Base-by-base conservation (phyloP, 2,329 filamentous ascomycete species). In the Pestalotiopsis sp. region DNA sequence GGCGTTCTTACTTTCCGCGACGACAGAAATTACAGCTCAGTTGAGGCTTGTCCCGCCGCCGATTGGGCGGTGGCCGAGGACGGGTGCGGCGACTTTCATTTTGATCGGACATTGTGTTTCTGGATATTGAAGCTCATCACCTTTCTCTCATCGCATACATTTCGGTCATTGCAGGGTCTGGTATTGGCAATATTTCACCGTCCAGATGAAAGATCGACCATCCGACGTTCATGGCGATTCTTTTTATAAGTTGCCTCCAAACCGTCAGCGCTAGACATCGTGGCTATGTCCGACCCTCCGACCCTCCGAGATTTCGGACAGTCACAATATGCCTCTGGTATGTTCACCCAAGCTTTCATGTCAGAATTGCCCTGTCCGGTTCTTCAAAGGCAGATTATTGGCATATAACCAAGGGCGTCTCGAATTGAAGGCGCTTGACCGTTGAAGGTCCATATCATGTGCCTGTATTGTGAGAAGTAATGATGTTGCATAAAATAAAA, bases 1-100 rank as follows among this genome's bases (percentile, higher is more conserved):
- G 14, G 14, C 23, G 7, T n/a, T 49, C 45, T 4, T 67, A 67
- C 65, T 67, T 67, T 36, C 57, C 36, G 2, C 65, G 27, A 13
- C 65, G 52, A 61, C 65, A 67, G 0, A 61, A 36, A 36, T 67
- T 41, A 45, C 65, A 67, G 14, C 52, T 59, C 23, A 67, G 39
- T 31, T 67, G 65, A 6, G 65, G 45, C 27, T 67, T 67, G 52
- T 67, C 65, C 12, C 65, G 52, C 17, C 65, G 52, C 13, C 56
- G 36, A 13, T 67, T 67, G 9, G 56, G 65, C 7, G 65, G 65
- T n/a, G 65, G 65, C 17, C 52, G 36, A n/a, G 63, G 63, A 11
- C 63, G 63, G 11, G 38, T 23, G 12, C 23, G 63, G n/a, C 36
- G 4, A 20, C 23, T 31, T 9, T 58, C 25, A 49, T 56, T 27